phyloP scores from a whole-genome alignment of 2,329 filamentous ascomycete species.

The Juglanconis oblonga region DNA sequence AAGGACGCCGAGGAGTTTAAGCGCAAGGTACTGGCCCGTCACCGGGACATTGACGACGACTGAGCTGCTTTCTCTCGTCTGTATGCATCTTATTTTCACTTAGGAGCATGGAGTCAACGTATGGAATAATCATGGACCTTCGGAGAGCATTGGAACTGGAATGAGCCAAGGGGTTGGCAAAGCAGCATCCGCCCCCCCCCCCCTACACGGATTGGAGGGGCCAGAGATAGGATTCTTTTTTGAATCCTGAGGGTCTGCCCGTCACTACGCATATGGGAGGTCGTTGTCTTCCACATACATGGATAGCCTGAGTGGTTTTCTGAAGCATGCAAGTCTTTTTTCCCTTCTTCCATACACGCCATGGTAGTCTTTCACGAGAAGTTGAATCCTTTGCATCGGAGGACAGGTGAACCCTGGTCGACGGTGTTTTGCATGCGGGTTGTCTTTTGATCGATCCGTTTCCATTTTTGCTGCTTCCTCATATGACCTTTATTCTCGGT shows the following conservation, averaged over 20 bases:
- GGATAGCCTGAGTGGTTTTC: not conserved
- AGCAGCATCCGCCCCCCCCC: too few species aligned
- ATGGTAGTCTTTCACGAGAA: not conserved
- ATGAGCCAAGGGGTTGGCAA: slow-evolving; percentile 5
- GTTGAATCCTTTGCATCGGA: not conserved
- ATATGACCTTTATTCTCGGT: slow-evolving; percentile 36
- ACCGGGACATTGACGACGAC: slow-evolving; percentile 64
- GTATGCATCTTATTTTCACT: slow-evolving; percentile 20
- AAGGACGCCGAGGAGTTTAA: slow-evolving; percentile 85
- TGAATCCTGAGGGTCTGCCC: not conserved
- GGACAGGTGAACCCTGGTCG: not conserved
- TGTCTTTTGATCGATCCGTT: slow-evolving; percentile 17
- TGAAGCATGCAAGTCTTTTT: slow-evolving; percentile 4
- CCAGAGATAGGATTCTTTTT: not conserved
- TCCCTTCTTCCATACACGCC: not conserved
- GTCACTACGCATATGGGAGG: too few species aligned
- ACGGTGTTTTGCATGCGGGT: not conserved
- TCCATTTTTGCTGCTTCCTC: slow-evolving; percentile 18
- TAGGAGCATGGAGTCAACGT: slow-evolving; percentile 18
- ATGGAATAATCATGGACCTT: slow-evolving; percentile 9
- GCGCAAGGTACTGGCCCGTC: slow-evolving; percentile 63
- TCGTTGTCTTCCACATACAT: not conserved
- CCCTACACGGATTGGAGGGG: not conserved
- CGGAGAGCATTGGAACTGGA: slow-evolving; percentile 6
- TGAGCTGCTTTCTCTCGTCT: slow-evolving; percentile 27